Base-by-base conservation (phyloP, 106 monocot genomes). In the Phalaenopsis aphrodite region DNA sequence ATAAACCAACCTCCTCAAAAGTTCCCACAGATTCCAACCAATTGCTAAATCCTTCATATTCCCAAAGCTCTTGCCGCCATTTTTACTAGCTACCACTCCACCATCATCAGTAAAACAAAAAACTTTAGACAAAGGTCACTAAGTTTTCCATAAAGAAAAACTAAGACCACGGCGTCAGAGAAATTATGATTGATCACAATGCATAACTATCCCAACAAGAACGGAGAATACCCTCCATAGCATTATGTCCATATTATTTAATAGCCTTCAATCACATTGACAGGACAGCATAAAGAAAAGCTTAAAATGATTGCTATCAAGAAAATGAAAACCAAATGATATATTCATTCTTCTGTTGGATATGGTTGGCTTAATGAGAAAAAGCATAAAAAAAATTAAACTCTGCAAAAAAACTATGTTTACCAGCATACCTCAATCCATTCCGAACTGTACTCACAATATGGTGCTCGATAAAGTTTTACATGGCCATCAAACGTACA, bases 401-500 rank as follows among this genome's bases (percentile, higher is more conserved):
- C 9, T 68, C n/a, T 14, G 14, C 39, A 69, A 38, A 69, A 21
- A 14, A 14, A 39, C 41, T 77, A 71, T 41, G 36, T 56, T 30
- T 56, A 47, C 18, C 15, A 57, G 30, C 78, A 42, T 89, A 98
- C 97, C 91, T 98, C 90, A 85, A 90, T 75, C 98, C 98, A 98
- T 78, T 94, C 98, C 58, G 81, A 55, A 77, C 72, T 43, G 73
- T 88, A 92, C 84, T 98, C 92, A 78, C 79, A 86, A 85, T 85
- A 89, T 74, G 98, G 94, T 55, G 90, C 41, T 24, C 92, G 87
- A 45, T 92, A 98, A 55, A 98, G 16, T 77, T 92, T 98, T 66
- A 93, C 94, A 79, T 75, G 90, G 49, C 98, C 98, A 76, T 88
- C 92, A 66, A 83, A 82, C 7, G 92, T 90, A 81, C 98, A 98